phyloP scores from a whole-genome alignment of 176 grass and related monocot genomes.

The Avena insularis region DNA sequence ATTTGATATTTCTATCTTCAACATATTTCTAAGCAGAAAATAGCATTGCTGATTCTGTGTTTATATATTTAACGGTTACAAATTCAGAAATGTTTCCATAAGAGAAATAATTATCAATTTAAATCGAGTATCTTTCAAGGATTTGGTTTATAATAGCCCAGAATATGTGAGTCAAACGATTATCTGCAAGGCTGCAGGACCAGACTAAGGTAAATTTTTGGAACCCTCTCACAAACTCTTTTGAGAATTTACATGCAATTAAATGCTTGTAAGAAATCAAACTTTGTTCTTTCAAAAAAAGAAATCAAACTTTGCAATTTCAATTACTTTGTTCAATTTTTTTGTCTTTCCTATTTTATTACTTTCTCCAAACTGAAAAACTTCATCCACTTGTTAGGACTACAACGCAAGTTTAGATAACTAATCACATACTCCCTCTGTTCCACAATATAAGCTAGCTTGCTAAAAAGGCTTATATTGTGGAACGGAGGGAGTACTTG shows the following conservation, averaged over 20 bases:
- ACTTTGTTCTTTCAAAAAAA: background rate
- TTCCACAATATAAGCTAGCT: too few species aligned
- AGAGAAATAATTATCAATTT: background rate
- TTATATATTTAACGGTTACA: background rate
- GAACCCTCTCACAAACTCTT: background rate
- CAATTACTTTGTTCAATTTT: background rate
- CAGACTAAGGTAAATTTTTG: background rate
- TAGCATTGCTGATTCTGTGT: background rate
- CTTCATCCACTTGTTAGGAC: background rate
- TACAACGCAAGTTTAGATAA: background rate
- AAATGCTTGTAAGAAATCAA: background rate
- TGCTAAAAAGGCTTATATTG: too few species aligned
- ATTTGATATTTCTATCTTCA: background rate
- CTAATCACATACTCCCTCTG: background rate
- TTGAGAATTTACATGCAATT: background rate
- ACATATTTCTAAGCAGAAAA: conserved; percentile 4
- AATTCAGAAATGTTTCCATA: background rate
- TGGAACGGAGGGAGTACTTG: background rate
- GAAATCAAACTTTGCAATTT: background rate
- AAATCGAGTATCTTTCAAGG: conserved; percentile 13
- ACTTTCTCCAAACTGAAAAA: background rate
- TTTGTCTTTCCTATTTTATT: background rate
- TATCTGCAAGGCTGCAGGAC: background rate
- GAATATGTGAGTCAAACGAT: background rate
- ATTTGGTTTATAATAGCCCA: conserved; percentile 11